Evolutionary conservation across 257 asterid species (phyloP), one percentile per base, ranked within the genome.

Genomic region (Henckelia pumila): DNA sequence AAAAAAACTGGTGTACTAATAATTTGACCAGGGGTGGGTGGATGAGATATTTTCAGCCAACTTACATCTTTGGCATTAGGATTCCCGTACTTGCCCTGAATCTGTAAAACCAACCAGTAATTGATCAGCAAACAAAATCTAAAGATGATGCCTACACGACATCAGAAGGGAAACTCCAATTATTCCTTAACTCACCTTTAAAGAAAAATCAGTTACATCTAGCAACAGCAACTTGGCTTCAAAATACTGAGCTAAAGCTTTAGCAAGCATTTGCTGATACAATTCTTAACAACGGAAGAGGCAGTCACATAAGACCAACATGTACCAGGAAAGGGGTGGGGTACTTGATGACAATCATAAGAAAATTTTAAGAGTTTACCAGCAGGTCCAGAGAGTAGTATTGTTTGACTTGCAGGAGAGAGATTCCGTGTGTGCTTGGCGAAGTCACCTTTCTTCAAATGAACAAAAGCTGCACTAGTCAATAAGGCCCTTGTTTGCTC

Each of bases 401-500:
- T 88, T 71, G 91, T 80, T 70, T 83, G 88, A 76, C 96, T 88
- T 30, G 96, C 97, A 26, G 96, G 96, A 66, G 97, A 76, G n/a
- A 90, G 92, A 17, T 88, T 90, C 61, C 95, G 77, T 10, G 87
- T 88, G 77, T 90, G 89, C 76, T 77, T 81, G 64, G 77, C 71
- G 70, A 80, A 67, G 60, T 84, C 88, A 10, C 73, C 77, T 69
- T 79, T 78, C 75, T 77, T 87, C 84, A 90, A 78, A 78, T 84
- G 86, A 68, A 88, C 81, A 86, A 81, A 90, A 53, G 96, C 88
- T 30, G 96, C 96, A 79, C 86, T 90, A 47, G 89, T 84, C 50
- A 90, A 74, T 82, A 84, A 74, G 65, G 70, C 92, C 75, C 86
- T 84, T 20, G 95, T 86, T 70, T 78, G 95, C 69, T 84, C 89